These are phyloP conservation scores for Leishmania guyanensis DNA, from an alignment of 208 protist genomes.

Conservation along the genomic window DNA sequence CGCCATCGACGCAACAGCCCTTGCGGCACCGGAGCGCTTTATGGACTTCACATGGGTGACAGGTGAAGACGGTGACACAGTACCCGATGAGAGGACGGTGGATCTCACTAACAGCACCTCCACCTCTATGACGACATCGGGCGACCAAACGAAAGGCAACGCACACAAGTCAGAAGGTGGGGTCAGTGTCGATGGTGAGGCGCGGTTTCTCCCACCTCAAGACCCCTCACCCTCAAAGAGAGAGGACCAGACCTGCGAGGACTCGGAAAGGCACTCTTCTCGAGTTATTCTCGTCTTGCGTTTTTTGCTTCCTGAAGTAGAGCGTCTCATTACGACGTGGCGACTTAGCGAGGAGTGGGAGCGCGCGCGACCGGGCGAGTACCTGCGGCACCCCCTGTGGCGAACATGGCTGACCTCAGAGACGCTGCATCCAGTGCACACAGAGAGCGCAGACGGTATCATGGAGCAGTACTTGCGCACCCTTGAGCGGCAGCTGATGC, in stretches of 20 bases:
- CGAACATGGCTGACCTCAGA: constrained; percentile 21
- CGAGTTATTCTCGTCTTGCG: constrained; percentile 28
- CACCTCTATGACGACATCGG: background rate
- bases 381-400: constrained; percentile 48
- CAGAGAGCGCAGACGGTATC: constrained; percentile 22
- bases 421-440: constrained; percentile 30
- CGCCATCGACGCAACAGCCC: constrained; percentile 22
- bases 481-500: constrained; percentile 12
- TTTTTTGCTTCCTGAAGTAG: constrained; percentile 51
- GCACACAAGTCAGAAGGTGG: background rate
- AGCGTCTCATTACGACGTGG: constrained; percentile 53
- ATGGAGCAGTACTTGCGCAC: constrained; percentile 35
- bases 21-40: constrained; percentile 23
- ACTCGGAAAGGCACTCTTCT: background rate
- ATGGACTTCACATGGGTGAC: constrained; percentile 34
- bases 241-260: background rate
- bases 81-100: background rate
- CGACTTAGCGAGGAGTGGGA: constrained; percentile 51
- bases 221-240: background rate
- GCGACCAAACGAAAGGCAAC: background rate
- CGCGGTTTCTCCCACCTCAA: background rate
- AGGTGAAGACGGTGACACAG: background rate
- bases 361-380: constrained; percentile 21
- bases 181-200: background rate
- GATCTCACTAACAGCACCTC: background rate